Conservation (phyloP, 805 yeast species). For the Sugiyamaella boreocaroliniensis region DNA sequence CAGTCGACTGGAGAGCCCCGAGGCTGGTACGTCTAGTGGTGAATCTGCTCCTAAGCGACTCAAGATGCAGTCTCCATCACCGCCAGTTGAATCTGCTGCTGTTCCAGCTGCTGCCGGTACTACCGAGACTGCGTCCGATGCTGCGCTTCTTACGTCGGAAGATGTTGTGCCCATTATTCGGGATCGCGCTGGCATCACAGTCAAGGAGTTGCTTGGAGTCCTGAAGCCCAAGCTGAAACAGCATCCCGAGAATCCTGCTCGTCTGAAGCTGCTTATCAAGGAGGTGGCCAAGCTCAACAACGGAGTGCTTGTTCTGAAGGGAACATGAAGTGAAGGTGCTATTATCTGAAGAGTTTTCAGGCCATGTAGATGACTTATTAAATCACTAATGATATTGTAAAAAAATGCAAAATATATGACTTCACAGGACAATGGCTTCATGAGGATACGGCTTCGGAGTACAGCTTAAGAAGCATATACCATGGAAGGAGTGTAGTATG, state of each 20-base stretch:
- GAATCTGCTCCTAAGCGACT: slow-evolving; percentile 30
- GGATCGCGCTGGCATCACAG: slow-evolving; percentile 36
- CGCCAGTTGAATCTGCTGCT: slow-evolving; percentile 14
- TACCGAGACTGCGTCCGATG: slow-evolving; percentile 24
- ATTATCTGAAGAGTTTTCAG: background rate
- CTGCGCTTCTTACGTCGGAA: slow-evolving; percentile 51
- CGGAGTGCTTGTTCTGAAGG: slow-evolving; percentile 28
- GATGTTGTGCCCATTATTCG: slow-evolving; percentile 63
- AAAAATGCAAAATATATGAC: background rate
- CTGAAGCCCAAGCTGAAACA: slow-evolving; percentile 56
- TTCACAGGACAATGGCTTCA: background rate
- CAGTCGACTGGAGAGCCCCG: slow-evolving; percentile 33
- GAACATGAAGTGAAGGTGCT: background rate
- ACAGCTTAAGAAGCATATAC: background rate
- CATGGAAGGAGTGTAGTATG: slow-evolving; percentile 9
- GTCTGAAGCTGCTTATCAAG: slow-evolving; percentile 52
- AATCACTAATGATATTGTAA: background rate
- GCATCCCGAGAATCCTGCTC: slow-evolving; percentile 56
- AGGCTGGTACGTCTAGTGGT: slow-evolving; percentile 18
- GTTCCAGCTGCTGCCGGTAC: slow-evolving; percentile 35
- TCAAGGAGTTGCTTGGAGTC: slow-evolving; percentile 54
- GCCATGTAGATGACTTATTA: too few species aligned
- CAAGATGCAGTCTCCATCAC: slow-evolving; percentile 19
- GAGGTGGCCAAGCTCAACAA: slow-evolving; percentile 50
- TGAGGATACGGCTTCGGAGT: too few species aligned